phyloP scores from a whole-genome alignment of 2,329 filamentous ascomycete genomes.

The Achaetomium macrosporum region DNA sequence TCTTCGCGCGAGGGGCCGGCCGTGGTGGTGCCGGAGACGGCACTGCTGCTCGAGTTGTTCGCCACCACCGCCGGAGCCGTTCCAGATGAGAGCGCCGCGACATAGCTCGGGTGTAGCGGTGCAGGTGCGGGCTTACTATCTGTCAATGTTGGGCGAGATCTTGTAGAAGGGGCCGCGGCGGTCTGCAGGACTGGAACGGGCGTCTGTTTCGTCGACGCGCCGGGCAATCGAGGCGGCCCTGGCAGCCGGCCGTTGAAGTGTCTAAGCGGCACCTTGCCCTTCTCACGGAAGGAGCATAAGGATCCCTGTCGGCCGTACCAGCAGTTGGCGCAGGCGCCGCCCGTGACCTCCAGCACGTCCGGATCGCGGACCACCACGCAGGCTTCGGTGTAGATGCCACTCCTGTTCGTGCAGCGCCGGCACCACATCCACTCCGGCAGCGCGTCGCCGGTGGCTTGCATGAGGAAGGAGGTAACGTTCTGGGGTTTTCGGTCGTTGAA shows the following conservation, averaged over 20 bases:
- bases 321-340: conserved; percentile 19
- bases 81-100: neutral
- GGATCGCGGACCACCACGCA: conserved; percentile 15
- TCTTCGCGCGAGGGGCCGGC: neutral
- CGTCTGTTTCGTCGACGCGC: neutral
- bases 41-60: neutral
- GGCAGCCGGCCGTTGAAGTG: neutral
- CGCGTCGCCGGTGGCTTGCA: conserved; percentile 15
- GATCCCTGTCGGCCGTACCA: conserved; percentile 19
- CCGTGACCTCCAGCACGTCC: neutral
- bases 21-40: neutral
- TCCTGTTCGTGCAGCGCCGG: neutral
- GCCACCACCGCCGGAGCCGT: neutral
- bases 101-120: conserved; percentile 5
- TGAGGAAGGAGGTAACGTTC: conserved; percentile 13
- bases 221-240: too few species aligned
- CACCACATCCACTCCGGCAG: conserved; percentile 5
- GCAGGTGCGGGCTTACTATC: neutral
- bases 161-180: neutral
- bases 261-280: neutral
- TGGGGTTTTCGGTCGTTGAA: conserved; percentile 8
- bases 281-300: conserved; percentile 8
- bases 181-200: neutral
- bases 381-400: neutral
- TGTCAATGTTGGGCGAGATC: too few species aligned